phyloP scores from a whole-genome alignment of 2,329 filamentous ascomycete species.

The Magnaporthiopsis poae region DNA sequence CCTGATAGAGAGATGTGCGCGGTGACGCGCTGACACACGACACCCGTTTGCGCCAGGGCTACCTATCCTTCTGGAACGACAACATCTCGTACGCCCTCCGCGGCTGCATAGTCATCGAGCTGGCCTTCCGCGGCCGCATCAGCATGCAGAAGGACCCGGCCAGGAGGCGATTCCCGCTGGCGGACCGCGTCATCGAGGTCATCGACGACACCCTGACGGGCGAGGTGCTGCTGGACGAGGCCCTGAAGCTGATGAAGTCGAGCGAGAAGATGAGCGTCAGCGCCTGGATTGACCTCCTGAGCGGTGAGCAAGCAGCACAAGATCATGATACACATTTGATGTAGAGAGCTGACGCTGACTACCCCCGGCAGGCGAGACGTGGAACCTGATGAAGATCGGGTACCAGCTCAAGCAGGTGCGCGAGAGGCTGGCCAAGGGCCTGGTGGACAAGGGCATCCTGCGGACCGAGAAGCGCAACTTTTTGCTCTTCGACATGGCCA shows the following conservation, averaged over 20 bases:
- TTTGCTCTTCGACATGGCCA: constrained; percentile 98
- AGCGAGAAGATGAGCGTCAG: constrained; percentile 99
- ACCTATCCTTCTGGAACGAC: constrained; percentile 99
- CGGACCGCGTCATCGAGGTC: constrained; percentile 91
- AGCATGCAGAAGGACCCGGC: constrained; percentile 97
- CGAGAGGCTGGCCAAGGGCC: constrained; percentile 89
- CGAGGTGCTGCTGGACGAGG: constrained; percentile 93
- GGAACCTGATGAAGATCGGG: constrained; percentile 99
- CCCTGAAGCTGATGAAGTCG: constrained; percentile 99
- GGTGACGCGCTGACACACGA: background rate
- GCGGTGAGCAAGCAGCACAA: constrained; percentile 49
- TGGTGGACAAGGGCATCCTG: constrained; percentile 97
- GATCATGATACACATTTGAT: too few species aligned
- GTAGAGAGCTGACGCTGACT: constrained; percentile 3
- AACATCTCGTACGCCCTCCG: constrained; percentile 97
- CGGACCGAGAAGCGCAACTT: constrained; percentile 99
- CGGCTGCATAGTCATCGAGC: constrained; percentile 95
- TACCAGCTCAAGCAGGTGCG: constrained; percentile 99
- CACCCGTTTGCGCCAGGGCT: constrained; percentile 53
- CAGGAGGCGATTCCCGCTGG: constrained; percentile 80
- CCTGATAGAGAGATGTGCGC: constrained; percentile 1
- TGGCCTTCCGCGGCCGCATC: constrained; percentile 89
- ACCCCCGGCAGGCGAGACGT: constrained; percentile 69
- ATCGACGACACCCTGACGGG: constrained; percentile 93
- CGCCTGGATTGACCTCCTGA: constrained; percentile 98